phyloP scores from a whole-genome alignment of 495 filamentous ascomycete genomes.

The Baudoinia panamericana region DNA sequence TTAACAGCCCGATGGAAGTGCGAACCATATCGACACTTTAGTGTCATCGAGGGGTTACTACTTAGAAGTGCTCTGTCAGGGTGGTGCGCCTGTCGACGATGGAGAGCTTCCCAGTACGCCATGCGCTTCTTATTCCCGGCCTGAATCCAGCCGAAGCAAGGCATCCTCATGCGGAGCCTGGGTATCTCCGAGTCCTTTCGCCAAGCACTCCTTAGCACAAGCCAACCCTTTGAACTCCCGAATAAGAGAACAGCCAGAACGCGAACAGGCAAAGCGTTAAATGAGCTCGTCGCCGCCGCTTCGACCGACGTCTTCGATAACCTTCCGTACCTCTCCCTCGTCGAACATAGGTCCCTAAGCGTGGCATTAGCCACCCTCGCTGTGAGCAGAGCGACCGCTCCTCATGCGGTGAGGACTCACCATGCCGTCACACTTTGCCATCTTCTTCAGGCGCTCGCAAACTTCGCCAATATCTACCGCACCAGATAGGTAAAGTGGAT shows the following conservation, averaged over 20 bases:
- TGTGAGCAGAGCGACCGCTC: too few species aligned
- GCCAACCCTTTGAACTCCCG: not conserved
- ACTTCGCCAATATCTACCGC: constrained; percentile 76
- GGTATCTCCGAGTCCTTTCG: not conserved
- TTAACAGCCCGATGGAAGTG: too few species aligned
- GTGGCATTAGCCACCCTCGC: too few species aligned
- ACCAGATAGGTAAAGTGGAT: constrained; percentile 66
- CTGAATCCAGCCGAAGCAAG: not conserved
- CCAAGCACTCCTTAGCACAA: not conserved
- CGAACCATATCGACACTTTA: too few species aligned
- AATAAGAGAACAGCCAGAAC: not conserved
- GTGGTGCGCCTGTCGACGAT: too few species aligned
- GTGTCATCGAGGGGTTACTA: too few species aligned
- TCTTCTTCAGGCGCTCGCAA: constrained; percentile 55
- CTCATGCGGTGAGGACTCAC: constrained; percentile 1
- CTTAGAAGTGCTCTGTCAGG: too few species aligned
- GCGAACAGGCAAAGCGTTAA: constrained; percentile 6
- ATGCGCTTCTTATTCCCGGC: too few species aligned
- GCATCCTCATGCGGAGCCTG: constrained; percentile 1
- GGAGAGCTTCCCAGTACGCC: too few species aligned
- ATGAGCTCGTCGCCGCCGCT: constrained; percentile 30
- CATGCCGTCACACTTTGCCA: constrained; percentile 78
- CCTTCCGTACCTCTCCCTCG: constrained; percentile 56
- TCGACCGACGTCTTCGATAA: constrained; percentile 57
- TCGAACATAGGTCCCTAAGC: constrained; percentile 83